phyloP scores from a whole-genome alignment of 2,329 filamentous ascomycete species.

The Phialophora tarda region DNA sequence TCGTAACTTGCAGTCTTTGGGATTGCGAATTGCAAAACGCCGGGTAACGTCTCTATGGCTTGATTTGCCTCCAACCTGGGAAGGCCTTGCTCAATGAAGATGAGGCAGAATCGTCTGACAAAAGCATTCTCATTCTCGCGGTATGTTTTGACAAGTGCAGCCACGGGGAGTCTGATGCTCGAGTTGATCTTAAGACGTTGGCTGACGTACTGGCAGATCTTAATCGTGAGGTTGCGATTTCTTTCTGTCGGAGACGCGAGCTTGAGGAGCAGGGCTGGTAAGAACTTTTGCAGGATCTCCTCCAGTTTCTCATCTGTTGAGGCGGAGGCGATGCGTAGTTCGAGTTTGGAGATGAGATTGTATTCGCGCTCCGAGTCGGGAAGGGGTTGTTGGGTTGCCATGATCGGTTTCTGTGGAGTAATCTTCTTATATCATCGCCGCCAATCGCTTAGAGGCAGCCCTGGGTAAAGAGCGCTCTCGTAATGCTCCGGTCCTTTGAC shows the following conservation, averaged over 20 bases:
- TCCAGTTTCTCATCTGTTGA: slow-evolving; percentile 85
- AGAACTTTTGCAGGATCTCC: slow-evolving; percentile 74
- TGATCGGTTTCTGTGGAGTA: not conserved
- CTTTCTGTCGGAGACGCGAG: slow-evolving; percentile 77
- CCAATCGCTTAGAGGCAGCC: not conserved
- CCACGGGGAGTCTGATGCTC: slow-evolving; percentile 78
- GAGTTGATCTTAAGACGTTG: slow-evolving; percentile 64
- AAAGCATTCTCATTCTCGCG: slow-evolving; percentile 75
- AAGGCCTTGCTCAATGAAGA: slow-evolving; percentile 86
- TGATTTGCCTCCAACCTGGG: slow-evolving; percentile 65
- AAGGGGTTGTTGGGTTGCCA: slow-evolving; percentile 14
- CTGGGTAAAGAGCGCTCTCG: not conserved
- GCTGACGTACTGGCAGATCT: slow-evolving; percentile 74
- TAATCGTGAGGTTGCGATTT: slow-evolving; percentile 79
- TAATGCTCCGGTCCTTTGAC: not conserved
- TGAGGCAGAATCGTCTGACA: slow-evolving; percentile 84
- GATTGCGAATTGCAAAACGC: slow-evolving; percentile 68
- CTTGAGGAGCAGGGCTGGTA: slow-evolving; percentile 83
- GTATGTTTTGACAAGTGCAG: slow-evolving; percentile 85
- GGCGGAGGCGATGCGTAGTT: slow-evolving; percentile 80
- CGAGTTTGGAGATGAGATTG: slow-evolving; percentile 80
- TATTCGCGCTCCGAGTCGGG: slow-evolving; percentile 72
- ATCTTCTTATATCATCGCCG: not conserved
- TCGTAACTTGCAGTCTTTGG: slow-evolving; percentile 28
- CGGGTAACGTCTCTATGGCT: slow-evolving; percentile 73